phyloP scores from a whole-genome alignment of 345 rosid genomes.

The Populus nigra region DNA sequence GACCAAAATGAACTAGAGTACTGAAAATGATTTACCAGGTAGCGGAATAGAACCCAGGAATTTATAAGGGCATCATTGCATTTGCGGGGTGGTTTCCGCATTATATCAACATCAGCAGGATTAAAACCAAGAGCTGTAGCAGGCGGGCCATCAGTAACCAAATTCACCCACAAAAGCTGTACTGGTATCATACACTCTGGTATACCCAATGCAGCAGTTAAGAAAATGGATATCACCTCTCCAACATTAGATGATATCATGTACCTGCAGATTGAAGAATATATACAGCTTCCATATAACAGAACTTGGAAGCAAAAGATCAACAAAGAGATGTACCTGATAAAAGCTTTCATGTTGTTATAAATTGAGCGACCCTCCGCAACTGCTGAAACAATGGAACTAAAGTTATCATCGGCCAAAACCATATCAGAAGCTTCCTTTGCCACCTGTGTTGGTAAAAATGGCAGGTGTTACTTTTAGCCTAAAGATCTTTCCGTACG shows the following conservation, averaged over 20 bases:
- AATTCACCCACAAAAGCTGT: conserved; percentile 94
- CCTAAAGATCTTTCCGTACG: neutral
- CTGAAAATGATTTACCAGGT: conserved; percentile 49
- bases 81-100: conserved; percentile 80
- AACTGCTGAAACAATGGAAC: conserved; percentile 77
- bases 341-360: conserved; percentile 91
- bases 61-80: conserved; percentile 70
- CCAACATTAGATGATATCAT: conserved; percentile 98
- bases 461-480: neutral
- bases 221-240: conserved; percentile 86
- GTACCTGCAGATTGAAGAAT: conserved; percentile 49
- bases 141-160: conserved; percentile 95
- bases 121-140: conserved; percentile 97
- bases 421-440: conserved; percentile 98
- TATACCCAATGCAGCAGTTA: conserved; percentile 82
- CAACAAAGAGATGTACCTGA: conserved; percentile 43
- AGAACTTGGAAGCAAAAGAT: conserved; percentile 2
- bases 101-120: conserved; percentile 83
- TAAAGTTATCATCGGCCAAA: conserved; percentile 88
- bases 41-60: conserved; percentile 74
- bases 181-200: conserved; percentile 94
- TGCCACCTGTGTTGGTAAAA: conserved; percentile 59
- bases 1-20: neutral
- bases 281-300: neutral
- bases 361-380: conserved; percentile 94